phyloP scores from a whole-genome alignment of 352 stramenopile genomes.

The Thalassiosira oceanica region DNA sequence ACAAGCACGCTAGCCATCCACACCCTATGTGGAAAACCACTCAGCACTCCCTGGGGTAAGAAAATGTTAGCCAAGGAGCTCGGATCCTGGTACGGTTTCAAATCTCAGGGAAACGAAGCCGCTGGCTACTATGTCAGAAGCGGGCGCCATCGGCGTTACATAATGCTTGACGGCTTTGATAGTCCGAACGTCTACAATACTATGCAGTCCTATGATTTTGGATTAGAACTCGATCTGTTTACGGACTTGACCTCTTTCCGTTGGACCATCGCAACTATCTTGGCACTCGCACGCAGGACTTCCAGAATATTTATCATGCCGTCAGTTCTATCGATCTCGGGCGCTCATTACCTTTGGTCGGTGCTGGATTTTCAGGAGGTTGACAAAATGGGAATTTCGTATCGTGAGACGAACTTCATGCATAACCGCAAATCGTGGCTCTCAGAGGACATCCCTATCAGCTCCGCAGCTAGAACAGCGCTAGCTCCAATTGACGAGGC shows the following conservation, averaged over 20 bases:
- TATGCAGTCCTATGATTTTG: conserved; percentile 1
- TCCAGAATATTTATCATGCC: conserved; percentile 42
- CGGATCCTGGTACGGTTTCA: conserved; percentile 31
- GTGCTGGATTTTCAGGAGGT: conserved; percentile 32
- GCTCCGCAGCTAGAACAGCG: conserved; percentile 6
- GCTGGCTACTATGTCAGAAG: conserved; percentile 31
- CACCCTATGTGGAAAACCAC: conserved; percentile 21
- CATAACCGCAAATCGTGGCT: conserved; percentile 43
- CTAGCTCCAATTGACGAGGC: not conserved
- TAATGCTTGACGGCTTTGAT: conserved; percentile 17
- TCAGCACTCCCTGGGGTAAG: conserved; percentile 44
- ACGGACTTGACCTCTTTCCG: not conserved
- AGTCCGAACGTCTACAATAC: conserved; percentile 17
- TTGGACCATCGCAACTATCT: conserved; percentile 25
- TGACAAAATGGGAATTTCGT: conserved; percentile 15
- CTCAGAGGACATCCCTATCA: conserved; percentile 18
- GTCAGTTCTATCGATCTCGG: conserved; percentile 12
- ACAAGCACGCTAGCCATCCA: conserved; percentile 39
- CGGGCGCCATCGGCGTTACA: conserved; percentile 9
- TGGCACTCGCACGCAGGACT: conserved; percentile 21
- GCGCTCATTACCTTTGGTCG: conserved; percentile 33
- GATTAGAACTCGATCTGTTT: conserved; percentile 2
- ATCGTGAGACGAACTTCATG: conserved; percentile 51
- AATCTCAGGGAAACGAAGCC: not conserved
- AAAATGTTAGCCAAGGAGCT: conserved; percentile 56